phyloP scores from a whole-genome alignment of 2,329 filamentous ascomycete species.

The Phyllosticta citriasiana region DNA sequence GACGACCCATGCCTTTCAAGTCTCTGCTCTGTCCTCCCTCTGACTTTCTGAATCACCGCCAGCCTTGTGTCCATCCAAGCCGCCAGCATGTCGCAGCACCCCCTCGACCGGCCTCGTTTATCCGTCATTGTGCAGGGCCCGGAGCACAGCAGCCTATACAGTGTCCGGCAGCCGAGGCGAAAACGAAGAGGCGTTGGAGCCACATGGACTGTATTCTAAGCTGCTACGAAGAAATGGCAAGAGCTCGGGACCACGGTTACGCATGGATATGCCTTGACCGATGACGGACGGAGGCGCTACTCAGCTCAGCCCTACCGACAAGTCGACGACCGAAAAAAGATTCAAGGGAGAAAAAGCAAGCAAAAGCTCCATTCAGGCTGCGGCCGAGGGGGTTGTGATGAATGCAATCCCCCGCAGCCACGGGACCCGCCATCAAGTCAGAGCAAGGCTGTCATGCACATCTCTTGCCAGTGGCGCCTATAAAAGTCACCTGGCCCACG shows the following conservation, averaged over 20 bases:
- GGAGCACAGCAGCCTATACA: not conserved
- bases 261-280: not conserved
- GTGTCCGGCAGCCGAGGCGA: not conserved
- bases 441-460: not conserved
- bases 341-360: not conserved
- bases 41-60: not conserved
- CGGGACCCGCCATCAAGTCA: not conserved
- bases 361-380: not conserved
- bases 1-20: not conserved
- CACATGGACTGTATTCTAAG: not conserved
- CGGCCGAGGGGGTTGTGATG: not conserved
- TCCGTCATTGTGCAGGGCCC: not conserved
- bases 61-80: not conserved
- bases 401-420: not conserved
- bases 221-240: not conserved
- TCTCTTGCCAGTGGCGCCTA: not conserved
- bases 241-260: not conserved
- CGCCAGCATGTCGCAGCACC: not conserved
- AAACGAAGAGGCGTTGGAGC: not conserved
- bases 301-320: not conserved
- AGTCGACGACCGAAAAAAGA: not conserved
- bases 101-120: not conserved
- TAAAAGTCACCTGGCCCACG: not conserved
- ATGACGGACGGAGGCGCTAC: not conserved
- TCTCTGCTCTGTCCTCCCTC: not conserved